Evolutionary conservation across 2,329 filamentous ascomycete genomes (phyloP).

Genomic region (Diaporthe vexans): DNA sequence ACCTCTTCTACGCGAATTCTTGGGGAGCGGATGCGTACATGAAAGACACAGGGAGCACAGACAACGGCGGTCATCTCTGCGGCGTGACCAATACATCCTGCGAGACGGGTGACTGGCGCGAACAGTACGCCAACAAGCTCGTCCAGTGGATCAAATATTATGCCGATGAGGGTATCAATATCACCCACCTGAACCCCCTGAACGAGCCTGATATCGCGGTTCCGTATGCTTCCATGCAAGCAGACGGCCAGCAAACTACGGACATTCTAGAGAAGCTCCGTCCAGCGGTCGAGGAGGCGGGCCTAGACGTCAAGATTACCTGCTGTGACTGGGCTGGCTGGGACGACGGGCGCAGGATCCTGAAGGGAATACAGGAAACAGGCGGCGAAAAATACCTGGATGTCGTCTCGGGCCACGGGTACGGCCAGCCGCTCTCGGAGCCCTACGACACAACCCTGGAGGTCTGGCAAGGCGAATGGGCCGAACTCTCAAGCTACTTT

Average conservation of each 20-base stretch:
- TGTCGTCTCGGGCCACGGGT: slow-evolving; percentile 56
- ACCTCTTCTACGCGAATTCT: slow-evolving; percentile 33
- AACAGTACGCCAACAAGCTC: slow-evolving; percentile 36
- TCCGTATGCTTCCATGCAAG: slow-evolving; percentile 29
- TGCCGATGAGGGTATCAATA: slow-evolving; percentile 40
- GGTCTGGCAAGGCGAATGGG: slow-evolving; percentile 59
- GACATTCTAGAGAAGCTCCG: slow-evolving; percentile 33
- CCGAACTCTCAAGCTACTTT: slow-evolving; percentile 36
- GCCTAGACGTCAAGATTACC: slow-evolving; percentile 33
- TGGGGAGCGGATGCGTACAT: slow-evolving; percentile 36
- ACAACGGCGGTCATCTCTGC: slow-evolving; percentile 35
- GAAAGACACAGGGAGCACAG: slow-evolving; percentile 21
- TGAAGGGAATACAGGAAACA: slow-evolving; percentile 35
- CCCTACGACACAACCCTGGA: slow-evolving; percentile 54
- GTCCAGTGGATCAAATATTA: slow-evolving; percentile 37
- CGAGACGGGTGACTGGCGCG: slow-evolving; percentile 34
- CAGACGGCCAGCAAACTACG: slow-evolving; percentile 35
- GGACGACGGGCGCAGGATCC: slow-evolving; percentile 17
- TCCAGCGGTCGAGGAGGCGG: slow-evolving; percentile 19
- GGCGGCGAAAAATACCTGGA: slow-evolving; percentile 52
- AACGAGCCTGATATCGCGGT: slow-evolving; percentile 42
- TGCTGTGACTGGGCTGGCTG: slow-evolving; percentile 33
- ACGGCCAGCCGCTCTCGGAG: slow-evolving; percentile 52
- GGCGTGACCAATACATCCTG: slow-evolving; percentile 28
- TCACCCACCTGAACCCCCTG: slow-evolving; percentile 41